Percentiles rank a stretch among this genome's conserved stretches.
Conservation (phyloP, 345 rosid species). For the Stellera chamaejasme region DNA sequence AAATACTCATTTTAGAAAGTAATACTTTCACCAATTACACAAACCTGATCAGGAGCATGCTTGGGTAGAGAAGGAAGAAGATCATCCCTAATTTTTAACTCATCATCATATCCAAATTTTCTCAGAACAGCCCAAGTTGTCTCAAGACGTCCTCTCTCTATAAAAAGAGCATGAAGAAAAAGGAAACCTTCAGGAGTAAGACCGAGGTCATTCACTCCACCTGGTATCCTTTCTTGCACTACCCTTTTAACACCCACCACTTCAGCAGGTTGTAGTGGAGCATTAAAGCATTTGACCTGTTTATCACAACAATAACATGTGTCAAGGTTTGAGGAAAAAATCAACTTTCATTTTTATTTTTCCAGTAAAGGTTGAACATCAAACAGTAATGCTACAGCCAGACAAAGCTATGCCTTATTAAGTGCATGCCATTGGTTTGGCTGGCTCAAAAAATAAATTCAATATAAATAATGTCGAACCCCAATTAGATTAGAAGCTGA, state of each 20-base stretch:
- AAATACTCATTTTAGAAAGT: too few relatives aligned
- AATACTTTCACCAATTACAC: neutral
- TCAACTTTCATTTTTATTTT: neutral
- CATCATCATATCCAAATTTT: conserved; percentile 65
- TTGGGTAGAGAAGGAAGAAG: conserved; percentile 48
- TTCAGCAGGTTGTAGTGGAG: conserved; percentile 71
- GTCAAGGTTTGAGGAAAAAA: conserved; percentile 12
- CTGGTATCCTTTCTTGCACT: conserved; percentile 70
- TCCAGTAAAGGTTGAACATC: too few relatives aligned
- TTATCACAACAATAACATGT: conserved; percentile 12
- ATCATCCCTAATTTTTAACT: conserved; percentile 56
- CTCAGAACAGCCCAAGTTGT: conserved; percentile 81
- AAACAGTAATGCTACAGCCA: too few relatives aligned
- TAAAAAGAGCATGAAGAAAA: conserved; percentile 68
- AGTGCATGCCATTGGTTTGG: too few relatives aligned
- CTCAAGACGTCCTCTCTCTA: conserved; percentile 75
- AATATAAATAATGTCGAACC: neutral
- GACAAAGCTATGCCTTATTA: too few relatives aligned
- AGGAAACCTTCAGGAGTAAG: conserved; percentile 73
- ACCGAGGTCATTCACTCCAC: conserved; percentile 73
- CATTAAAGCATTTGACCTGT: conserved; percentile 70
- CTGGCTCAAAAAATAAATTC: neutral
- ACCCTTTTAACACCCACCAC: conserved; percentile 68
- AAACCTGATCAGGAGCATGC: conserved; percentile 74
- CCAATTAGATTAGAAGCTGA: too few relatives aligned